Evolutionary conservation across 257 asterid genomes (phyloP).

Genomic region (Nicotiana tomentosiformis): DNA sequence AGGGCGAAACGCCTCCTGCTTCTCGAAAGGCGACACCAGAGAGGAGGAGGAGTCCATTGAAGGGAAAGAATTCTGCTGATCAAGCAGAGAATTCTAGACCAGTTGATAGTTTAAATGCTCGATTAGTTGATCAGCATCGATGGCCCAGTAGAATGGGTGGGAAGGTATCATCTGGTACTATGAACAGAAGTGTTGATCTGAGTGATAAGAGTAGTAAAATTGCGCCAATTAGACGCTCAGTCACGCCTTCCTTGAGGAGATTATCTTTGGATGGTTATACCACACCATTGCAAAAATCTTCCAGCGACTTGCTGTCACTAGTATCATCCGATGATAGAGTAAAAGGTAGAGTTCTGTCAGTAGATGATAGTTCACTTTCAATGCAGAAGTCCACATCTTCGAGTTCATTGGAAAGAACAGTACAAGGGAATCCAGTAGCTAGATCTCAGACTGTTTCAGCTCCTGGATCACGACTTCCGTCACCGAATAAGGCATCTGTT

Average conservation of each 20-base stretch:
- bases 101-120: conserved; percentile 43
- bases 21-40: conserved; percentile 66
- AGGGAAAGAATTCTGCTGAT: conserved; percentile 52
- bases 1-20: conserved; percentile 33
- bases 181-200: conserved; percentile 43
- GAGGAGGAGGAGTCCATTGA: conserved; percentile 65
- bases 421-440: conserved; percentile 37
- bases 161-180: conserved; percentile 29
- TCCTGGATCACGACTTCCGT: conserved; percentile 49
- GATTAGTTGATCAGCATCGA: conserved; percentile 66
- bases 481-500: conserved; percentile 39
- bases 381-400: conserved; percentile 37
- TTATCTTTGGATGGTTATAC: conserved; percentile 56
- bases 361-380: conserved; percentile 42
- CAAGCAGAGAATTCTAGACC: conserved; percentile 79
- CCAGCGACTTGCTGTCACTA: conserved; percentile 40
- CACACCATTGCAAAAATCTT: conserved; percentile 43
- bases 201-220: conserved; percentile 38
- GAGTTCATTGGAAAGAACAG: conserved; percentile 42
- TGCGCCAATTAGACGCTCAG: conserved; percentile 27
- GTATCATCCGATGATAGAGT: conserved; percentile 30
- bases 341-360: conserved; percentile 18
- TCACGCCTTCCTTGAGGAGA: conserved; percentile 47
- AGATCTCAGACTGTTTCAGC: conserved; percentile 39
- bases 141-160: conserved; percentile 64